Base-by-base conservation (phyloP, 148 eudicot species). In the Rhododendron ovatum region DNA sequence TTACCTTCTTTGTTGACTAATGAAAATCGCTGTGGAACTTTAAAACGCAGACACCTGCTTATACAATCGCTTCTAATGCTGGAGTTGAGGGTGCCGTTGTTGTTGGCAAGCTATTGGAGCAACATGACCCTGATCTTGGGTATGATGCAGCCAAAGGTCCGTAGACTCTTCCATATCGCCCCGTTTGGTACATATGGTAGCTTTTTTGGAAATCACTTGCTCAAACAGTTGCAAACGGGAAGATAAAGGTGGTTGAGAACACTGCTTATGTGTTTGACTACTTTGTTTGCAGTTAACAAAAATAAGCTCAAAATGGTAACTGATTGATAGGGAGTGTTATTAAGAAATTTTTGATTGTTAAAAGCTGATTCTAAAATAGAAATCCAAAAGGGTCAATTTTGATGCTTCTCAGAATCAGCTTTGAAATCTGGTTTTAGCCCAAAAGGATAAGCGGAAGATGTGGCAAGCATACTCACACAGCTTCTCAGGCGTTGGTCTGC, bases 131-230 rank as follows among this genome's bases (percentile, higher is more conserved):
- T 4, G 97, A 95, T 59, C 93, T 95, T 77, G 99, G 99, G 79
- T 96, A 96, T 83, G 98, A 96, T 90, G 99, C 99, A 48, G 98
- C 99, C 82, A 95, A 93, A 92, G 98, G 98, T 95, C 85, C 50
- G 71, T 85, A 26, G 75, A 14, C 53, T 67, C 59, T 71, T 69
- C 10, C 43, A 3, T 15, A 51, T 67, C 0, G 3, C 18, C 39
- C 24, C 9, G 43, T n/a, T 83, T 69, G 26, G 30, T 63, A 1
- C 28, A 4, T 7, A 1, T 13, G 13, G 20, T 71, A 33, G 20
- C 39, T 14, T 71, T 30, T 71, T 35, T 71, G 39, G 41, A 71
- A 14, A 33, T 33, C 76, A 71, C 41, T 12, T 71, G 37, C 76
- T 71, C 15, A 30, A 30, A 30, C 76, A 33, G 76, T 14, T 4